Percentiles rank a stretch among this genome's conserved stretches.
phyloP scores from a whole-genome alignment of 768 basidiomycete genomes.

The Mycena belliarum region DNA sequence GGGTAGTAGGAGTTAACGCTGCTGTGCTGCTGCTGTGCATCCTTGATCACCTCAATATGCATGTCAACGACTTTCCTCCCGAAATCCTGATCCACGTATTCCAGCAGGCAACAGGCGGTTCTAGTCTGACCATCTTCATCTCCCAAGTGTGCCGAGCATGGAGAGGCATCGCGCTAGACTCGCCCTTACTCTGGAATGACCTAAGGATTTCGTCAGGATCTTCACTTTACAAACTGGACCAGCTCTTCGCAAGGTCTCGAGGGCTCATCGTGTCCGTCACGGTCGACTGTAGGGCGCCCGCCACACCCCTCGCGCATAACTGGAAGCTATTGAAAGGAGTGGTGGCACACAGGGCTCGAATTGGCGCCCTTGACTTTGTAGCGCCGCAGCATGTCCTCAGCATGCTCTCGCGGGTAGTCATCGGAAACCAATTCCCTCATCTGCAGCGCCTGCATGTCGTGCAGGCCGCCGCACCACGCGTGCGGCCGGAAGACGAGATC shows the following conservation, averaged over 20 bases:
- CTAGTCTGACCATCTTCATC: neutral
- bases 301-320: neutral
- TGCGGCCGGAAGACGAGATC: neutral
- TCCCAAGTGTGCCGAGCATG: slow-evolving; percentile 7
- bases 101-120: neutral
- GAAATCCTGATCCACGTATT: slow-evolving; percentile 10
- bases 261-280: neutral
- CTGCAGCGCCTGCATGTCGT: neutral
- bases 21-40: neutral
- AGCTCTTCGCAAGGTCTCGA: neutral
- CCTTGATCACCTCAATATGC: neutral
- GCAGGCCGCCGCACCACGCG: neutral
- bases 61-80: neutral
- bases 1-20: neutral
- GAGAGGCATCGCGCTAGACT: neutral
- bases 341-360: neutral
- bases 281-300: neutral
- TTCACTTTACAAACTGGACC: neutral
- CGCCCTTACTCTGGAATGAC: slow-evolving; percentile 3
- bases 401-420: neutral
- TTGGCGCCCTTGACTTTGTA: neutral
- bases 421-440: neutral
- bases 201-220: neutral
- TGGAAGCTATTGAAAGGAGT: neutral
- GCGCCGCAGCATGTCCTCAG: slow-evolving; percentile 7